Evolutionary conservation across 2,329 filamentous ascomycete genomes (phyloP).

Genomic region (Cladosporium sp.): DNA sequence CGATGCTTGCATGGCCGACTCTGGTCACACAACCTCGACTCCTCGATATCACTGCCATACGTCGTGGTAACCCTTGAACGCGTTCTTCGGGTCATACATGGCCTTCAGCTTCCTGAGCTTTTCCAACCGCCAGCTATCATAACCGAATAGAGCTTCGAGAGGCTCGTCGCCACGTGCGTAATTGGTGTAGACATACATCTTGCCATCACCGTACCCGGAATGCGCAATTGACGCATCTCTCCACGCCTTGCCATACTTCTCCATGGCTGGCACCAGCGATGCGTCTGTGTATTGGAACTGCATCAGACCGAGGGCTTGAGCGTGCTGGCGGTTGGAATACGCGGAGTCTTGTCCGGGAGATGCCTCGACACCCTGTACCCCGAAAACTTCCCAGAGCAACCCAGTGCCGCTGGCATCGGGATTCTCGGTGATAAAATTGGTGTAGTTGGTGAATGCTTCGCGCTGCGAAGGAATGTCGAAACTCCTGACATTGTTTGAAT

Average conservation of each 20-base stretch:
- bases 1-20: too few relatives aligned
- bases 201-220: conserved; percentile 9
- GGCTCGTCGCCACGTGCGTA: conserved; percentile 50
- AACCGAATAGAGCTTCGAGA: conserved; percentile 43
- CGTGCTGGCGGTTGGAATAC: not conserved
- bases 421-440: not conserved
- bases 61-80: not conserved
- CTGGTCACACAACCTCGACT: too few relatives aligned
- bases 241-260: conserved; percentile 6
- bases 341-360: not conserved
- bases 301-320: not conserved
- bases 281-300: conserved; percentile 5
- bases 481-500: conserved; percentile 4
- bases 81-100: conserved; percentile 44
- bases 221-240: conserved; percentile 2
- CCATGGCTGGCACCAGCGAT: not conserved
- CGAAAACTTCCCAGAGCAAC: not conserved
- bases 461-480: conserved; percentile 11
- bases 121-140: conserved; percentile 46
- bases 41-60: not conserved
- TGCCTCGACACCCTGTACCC: not conserved
- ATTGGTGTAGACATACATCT: conserved; percentile 46
- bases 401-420: not conserved
- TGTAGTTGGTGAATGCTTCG: conserved; percentile 1
- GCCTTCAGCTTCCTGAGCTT: conserved; percentile 45